A percentile compares a stretch with the other conserved stretches of the same genome.
These are phyloP conservation scores for Huiozyma sinensis DNA, from an alignment of 805 yeast genomes.

Conservation along the genomic window DNA sequence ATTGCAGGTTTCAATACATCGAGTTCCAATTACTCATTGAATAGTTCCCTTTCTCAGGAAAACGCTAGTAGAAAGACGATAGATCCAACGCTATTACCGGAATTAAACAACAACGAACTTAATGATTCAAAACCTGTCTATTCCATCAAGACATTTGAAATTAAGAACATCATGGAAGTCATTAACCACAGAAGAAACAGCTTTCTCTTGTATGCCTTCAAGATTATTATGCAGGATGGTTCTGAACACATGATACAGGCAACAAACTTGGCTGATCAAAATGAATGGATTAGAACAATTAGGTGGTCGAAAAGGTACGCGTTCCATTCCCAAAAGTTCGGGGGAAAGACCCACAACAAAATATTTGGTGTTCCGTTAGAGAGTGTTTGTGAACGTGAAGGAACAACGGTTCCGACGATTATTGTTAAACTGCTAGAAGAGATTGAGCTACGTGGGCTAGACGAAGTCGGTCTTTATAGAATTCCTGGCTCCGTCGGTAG, in stretches of 20 bases:
- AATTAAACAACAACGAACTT: slow-evolving; percentile 32
- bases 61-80: slow-evolving; percentile 30
- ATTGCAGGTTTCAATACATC: slow-evolving; percentile 32
- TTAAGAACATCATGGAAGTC: slow-evolving; percentile 28
- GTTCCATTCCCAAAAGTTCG: slow-evolving; percentile 32
- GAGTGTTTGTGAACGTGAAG: slow-evolving; percentile 65
- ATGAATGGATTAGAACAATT: slow-evolving; percentile 56
- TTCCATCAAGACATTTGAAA: slow-evolving; percentile 36
- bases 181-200: slow-evolving; percentile 26
- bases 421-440: slow-evolving; percentile 57
- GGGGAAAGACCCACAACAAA: slow-evolving; percentile 33
- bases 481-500: slow-evolving; percentile 54
- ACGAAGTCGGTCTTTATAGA: slow-evolving; percentile 86
- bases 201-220: slow-evolving; percentile 25
- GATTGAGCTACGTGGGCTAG: slow-evolving; percentile 78
- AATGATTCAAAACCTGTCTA: slow-evolving; percentile 39
- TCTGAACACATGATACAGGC: slow-evolving; percentile 63
- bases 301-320: slow-evolving; percentile 33
- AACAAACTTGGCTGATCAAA: slow-evolving; percentile 45
- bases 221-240: slow-evolving; percentile 34
- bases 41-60: slow-evolving; percentile 25
- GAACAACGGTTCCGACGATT: slow-evolving; percentile 49
- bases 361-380: slow-evolving; percentile 84
- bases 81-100: slow-evolving; percentile 49
- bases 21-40: slow-evolving; percentile 19